Base-by-base conservation (phyloP, 495 filamentous ascomycete genomes). In the Podospora fimiseda region DNA sequence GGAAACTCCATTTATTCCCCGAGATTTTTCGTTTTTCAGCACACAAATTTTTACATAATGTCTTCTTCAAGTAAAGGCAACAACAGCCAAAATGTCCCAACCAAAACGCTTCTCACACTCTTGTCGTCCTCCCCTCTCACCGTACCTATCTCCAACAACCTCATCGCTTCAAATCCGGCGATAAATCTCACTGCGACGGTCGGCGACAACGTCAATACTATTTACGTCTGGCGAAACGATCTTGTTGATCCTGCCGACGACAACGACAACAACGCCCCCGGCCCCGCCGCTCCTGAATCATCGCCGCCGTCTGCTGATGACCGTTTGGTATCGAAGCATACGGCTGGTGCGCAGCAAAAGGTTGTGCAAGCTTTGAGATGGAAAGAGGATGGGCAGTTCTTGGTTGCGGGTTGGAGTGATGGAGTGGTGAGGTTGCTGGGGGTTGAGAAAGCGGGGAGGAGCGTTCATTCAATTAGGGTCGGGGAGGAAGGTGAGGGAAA, bases 141-240 rank as follows among this genome's bases (percentile, higher is more conserved):
- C 39, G 57, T 66, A 16, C 64, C 58, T 14, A 58, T 64, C 14
- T 50, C 23, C 8, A 7, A 27, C 46, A 67, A 71, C 50, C 75
- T 82, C 47, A 61, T 90, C 24, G 74, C 85, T 14, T 89, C 86
- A 67, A 92, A 88, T 70, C 89, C 90, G 9, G 81, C 81, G 20
- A 88, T 92, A 80, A 88, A 93, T 69, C 76, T 96, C 48, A 70
- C 89, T 30, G 85, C 83, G n/a, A 83, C 83, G 13, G 89, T 56
- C 59, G 88, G 64, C 44, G 89, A 87, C 48, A 83, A 83, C 0
- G 84, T 86, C 60, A 71, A 76, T 3, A 82, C 86, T 2, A 85
- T 92, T 41, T 56, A 57, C 60, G 82, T 87, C 5, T 80, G 65
- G 70, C 72, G 67, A 33, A 36, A 33, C 27, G 11, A 5, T 33